These are phyloP conservation scores for Saccharomyces hybrid DNA, from an alignment of 1,139 yeast species.

Conservation along the genomic window DNA sequence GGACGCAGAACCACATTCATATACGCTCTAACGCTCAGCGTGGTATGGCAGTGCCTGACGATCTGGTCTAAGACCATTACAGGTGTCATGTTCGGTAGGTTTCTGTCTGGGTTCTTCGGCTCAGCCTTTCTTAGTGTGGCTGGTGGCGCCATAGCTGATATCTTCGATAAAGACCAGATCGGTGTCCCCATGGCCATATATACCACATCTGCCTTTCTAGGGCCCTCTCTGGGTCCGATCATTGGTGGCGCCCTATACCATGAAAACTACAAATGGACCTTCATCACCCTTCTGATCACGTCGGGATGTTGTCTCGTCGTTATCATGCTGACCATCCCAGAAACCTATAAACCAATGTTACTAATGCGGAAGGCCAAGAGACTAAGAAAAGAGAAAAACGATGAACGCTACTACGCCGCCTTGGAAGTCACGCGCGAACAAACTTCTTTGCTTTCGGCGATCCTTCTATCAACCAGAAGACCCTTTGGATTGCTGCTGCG, in stretches of 20 bases:
- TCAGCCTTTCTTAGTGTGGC: slow-evolving; percentile 67
- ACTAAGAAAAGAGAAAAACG: slow-evolving; percentile 54
- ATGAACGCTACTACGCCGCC: slow-evolving; percentile 44
- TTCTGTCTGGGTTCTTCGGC: slow-evolving; percentile 61
- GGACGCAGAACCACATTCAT: slow-evolving; percentile 69
- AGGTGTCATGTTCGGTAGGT: slow-evolving; percentile 56
- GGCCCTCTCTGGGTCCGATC: slow-evolving; percentile 68
- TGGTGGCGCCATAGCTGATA: slow-evolving; percentile 68
- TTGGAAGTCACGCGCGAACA: slow-evolving; percentile 42
- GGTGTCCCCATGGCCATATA: slow-evolving; percentile 66
- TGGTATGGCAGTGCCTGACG: slow-evolving; percentile 55
- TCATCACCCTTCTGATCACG: slow-evolving; percentile 58
- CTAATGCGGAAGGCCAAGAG: slow-evolving; percentile 50
- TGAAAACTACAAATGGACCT: slow-evolving; percentile 50
- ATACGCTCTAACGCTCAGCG: slow-evolving; percentile 48
- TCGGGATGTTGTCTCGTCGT: slow-evolving; percentile 50
- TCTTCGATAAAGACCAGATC: slow-evolving; percentile 49
- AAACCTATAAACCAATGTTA: slow-evolving; percentile 63
- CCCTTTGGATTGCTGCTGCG: slow-evolving; percentile 46
- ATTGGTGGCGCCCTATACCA: slow-evolving; percentile 57
- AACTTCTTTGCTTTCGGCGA: slow-evolving; percentile 36
- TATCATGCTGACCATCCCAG: slow-evolving; percentile 49
- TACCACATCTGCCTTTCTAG: slow-evolving; percentile 67
- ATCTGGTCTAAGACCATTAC: slow-evolving; percentile 60
- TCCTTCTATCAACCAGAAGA: slow-evolving; percentile 39